phyloP scores from a whole-genome alignment of 2,329 filamentous ascomycete genomes.

The Bisporella sp. region DNA sequence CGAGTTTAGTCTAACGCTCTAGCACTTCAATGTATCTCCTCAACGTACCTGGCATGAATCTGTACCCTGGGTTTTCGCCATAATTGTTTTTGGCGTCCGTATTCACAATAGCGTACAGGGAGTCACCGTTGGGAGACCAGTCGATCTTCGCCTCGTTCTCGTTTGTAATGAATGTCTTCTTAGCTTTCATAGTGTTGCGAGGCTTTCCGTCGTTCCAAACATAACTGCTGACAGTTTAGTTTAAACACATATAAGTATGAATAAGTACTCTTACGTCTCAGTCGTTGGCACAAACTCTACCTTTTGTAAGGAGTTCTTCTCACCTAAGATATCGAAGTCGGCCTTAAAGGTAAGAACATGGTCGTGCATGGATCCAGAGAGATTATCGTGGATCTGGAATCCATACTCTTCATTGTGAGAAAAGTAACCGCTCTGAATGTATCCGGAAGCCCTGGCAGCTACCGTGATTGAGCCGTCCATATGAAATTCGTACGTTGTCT shows the following conservation, averaged over 20 bases:
- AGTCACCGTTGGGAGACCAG: constrained; percentile 40
- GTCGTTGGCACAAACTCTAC: constrained; percentile 19
- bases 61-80: constrained; percentile 45
- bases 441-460: constrained; percentile 39
- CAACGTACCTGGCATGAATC: constrained; percentile 30
- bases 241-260: no score
- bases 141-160: constrained; percentile 33
- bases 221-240: constrained; percentile 23
- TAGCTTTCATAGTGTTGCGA: constrained; percentile 45
- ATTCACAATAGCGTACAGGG: constrained; percentile 43
- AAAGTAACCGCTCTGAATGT: constrained; percentile 40
- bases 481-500: constrained; percentile 43
- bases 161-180: constrained; percentile 31
- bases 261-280: constrained; percentile 3
- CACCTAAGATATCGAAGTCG: constrained; percentile 39
- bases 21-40: no score
- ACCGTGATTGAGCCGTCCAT: constrained; percentile 45
- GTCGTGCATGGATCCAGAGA: constrained; percentile 46
- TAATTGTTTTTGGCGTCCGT: constrained; percentile 39
- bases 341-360: constrained; percentile 48
- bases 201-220: constrained; percentile 35
- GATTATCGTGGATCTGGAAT: constrained; percentile 40
- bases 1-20: no score
- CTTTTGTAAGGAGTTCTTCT: constrained; percentile 36
- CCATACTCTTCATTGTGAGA: constrained; percentile 40